These are phyloP conservation scores for Backusella tuberculispora DNA, from an alignment of 192 early-diverging fungal species.

Conservation along the genomic window DNA sequence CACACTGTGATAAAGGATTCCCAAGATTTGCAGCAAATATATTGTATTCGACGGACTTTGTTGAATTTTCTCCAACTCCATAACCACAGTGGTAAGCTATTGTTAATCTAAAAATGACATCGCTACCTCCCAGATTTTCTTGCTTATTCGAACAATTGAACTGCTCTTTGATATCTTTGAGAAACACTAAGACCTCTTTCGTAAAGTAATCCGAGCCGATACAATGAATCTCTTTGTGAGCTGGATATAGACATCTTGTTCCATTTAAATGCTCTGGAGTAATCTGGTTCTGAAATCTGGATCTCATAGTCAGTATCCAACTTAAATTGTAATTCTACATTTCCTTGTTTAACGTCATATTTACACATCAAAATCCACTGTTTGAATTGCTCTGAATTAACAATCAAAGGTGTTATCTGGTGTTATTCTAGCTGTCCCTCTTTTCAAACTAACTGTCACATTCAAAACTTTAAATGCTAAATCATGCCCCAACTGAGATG, in stretches of 20 bases:
- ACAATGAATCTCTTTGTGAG: not conserved
- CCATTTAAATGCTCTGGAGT: not conserved
- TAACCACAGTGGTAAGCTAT: not conserved
- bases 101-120: not conserved
- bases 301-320: not conserved
- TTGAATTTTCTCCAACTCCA: not conserved
- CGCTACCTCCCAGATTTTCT: not conserved
- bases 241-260: not conserved
- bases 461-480: not conserved
- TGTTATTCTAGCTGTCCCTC: too few species aligned
- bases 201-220: not conserved
- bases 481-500: not conserved
- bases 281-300: not conserved
- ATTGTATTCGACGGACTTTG: not conserved
- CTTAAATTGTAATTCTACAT: not conserved
- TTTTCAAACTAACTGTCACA: too few species aligned
- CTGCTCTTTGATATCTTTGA: not conserved
- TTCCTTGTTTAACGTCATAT: too few species aligned
- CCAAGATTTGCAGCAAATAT: not conserved
- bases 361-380: too few species aligned
- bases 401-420: not conserved
- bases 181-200: not conserved
- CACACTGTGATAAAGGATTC: not conserved
- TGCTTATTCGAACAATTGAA: not conserved
- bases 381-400: not conserved